Base-by-base conservation (phyloP, 768 basidiomycete species). In the Podaxis sp. region DNA sequence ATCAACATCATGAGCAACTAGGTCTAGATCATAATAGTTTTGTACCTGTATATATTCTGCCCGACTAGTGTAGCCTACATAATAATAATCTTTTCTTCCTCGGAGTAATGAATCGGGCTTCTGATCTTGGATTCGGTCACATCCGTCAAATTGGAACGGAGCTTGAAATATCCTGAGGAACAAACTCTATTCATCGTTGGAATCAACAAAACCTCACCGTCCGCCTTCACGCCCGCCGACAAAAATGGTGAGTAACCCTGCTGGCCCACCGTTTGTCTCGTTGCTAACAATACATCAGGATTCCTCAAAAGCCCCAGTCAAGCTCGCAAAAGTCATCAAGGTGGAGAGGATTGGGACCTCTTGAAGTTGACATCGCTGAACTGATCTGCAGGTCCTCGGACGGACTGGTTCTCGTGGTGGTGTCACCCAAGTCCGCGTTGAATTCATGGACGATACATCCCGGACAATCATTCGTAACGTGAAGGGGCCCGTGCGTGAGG, bases 401-500 rank as follows among this genome's bases (percentile, higher is more conserved):
- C 89, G 97, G 72, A 99, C 97, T 74, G 96, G 96, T 65, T 98
- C 96, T 70, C 93, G 96, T 75, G 96, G 96, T 80, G 96, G 96
- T 81, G 95, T 98, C 72, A 98, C 95, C 65, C 96, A 98, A 83
- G 96, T 98, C 79, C 94, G 96, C 68, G 97, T 99, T 68, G 97
- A 98, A 75, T 97, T 99, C 82, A 89, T 98, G 91, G 96, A 98
- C 76, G 96, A 98, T 76, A 87, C 92, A 59, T 86, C 88, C 67
- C 91, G 96, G 71, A 90, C 93, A 68, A 97, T 99, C 78, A 96
- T 98, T 78, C 93, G 96, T 57, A 99, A 99, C 81, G 96, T 98
- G 68, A 98, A 98, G 79, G 97, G 97, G 0, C 96, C 97, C 64
- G 96, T 98, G 64, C 82, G 93, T 66, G 91, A 94, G 79, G 86